phyloP scores from a whole-genome alignment of 2,329 filamentous ascomycete species.

The Trichoderma atrobrunneum region DNA sequence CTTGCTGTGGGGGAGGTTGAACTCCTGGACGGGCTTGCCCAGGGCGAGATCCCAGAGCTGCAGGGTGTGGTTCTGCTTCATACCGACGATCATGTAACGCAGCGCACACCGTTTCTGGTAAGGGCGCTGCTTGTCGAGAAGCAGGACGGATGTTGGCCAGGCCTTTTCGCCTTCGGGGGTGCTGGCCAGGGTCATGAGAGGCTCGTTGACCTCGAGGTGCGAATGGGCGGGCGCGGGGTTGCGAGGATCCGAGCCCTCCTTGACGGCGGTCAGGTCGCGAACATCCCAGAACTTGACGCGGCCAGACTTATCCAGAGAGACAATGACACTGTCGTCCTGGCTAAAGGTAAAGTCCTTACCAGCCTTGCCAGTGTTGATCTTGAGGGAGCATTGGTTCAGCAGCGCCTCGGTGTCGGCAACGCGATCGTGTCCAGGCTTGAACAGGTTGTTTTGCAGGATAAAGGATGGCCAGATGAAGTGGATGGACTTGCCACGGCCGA shows the following conservation, averaged over 20 bases:
- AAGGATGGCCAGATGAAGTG: constrained; percentile 75
- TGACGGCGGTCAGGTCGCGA: constrained; percentile 64
- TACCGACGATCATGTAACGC: constrained; percentile 92
- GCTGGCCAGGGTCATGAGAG: constrained; percentile 81
- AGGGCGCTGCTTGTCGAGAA: constrained; percentile 93
- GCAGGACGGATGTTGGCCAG: constrained; percentile 92
- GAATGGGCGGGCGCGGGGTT: constrained; percentile 53
- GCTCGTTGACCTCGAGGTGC: constrained; percentile 76
- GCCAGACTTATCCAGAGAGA: constrained; percentile 94
- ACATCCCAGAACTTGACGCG: constrained; percentile 99
- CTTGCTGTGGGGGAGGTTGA: constrained; percentile 92
- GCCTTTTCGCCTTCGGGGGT: constrained; percentile 88
- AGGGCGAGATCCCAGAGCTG: constrained; percentile 98
- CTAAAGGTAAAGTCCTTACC: constrained; percentile 98
- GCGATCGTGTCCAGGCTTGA: constrained; percentile 62
- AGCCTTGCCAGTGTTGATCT: constrained; percentile 95
- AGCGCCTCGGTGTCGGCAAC: constrained; percentile 85
- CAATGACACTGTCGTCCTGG: constrained; percentile 90
- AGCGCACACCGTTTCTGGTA: constrained; percentile 87
- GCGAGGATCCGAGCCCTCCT: constrained; percentile 50
- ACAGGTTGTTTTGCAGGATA: constrained; percentile 60
- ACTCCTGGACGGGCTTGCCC: constrained; percentile 92
- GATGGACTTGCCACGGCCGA: constrained; percentile 93
- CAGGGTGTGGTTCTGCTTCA: constrained; percentile 98
- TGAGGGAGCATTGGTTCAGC: constrained; percentile 79